A percentile compares a stretch with the other conserved stretches of the same genome.
Evolutionary conservation across 306 rosid species (phyloP).

Genomic region (Glycine latifolia): DNA sequence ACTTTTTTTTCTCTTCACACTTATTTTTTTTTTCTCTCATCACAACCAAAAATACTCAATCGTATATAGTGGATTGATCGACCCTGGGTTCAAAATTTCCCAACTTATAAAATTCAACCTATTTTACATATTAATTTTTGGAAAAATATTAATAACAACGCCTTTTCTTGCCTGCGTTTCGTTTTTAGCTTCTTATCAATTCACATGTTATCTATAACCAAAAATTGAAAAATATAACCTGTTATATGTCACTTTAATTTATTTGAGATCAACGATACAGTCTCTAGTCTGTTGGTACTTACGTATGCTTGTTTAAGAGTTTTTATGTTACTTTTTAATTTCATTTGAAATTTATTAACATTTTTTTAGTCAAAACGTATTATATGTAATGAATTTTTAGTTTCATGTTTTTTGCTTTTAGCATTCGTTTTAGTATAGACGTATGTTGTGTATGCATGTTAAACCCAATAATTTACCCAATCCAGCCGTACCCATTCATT

Average conservation of each 20-base stretch:
- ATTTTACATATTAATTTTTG: neutral
- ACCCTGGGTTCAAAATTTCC: neutral
- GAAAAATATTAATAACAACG: neutral
- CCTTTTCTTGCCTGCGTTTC: neutral
- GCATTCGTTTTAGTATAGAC: too few relatives aligned
- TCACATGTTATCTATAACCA: neutral
- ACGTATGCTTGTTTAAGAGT: neutral
- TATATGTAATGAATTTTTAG: too few relatives aligned
- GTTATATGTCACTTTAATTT: neutral
- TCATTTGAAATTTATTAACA: neutral
- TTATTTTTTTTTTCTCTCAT: neutral
- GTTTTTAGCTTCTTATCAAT: neutral
- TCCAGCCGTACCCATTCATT: too few relatives aligned
- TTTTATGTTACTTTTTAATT: neutral
- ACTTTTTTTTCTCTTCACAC: too few relatives aligned
- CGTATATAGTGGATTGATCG: neutral
- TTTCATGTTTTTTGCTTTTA: neutral
- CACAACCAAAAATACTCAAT: neutral
- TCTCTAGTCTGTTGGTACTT: neutral
- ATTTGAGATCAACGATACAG: neutral
- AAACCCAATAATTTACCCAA: too few relatives aligned
- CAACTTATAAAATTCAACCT: neutral
- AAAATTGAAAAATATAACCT: neutral
- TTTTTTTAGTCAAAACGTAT: neutral
- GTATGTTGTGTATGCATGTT: too few relatives aligned